Base-by-base conservation (phyloP, 345 rosid species). In the Reutealis trisperma region DNA sequence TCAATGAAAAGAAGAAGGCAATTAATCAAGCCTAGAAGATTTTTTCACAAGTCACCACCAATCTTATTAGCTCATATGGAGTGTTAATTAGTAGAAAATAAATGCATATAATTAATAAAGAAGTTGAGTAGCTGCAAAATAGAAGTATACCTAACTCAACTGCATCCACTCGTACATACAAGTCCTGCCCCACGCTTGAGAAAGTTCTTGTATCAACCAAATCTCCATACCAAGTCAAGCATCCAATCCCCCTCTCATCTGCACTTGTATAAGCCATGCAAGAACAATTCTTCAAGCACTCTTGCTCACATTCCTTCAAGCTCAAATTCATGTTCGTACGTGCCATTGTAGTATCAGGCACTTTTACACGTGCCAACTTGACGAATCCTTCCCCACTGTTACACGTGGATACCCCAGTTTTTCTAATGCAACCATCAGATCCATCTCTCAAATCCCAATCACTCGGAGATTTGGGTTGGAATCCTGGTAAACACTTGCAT, bases 401-500 rank as follows among this genome's bases (percentile, higher is more conserved):
- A 76, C 74, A 77, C 16, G 71, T 42, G 44, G 75, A 70, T 44
- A 25, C 63, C 2, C 58, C 42, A 0, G 22, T 63, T 22, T 63
- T 87, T 83, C 89, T 86, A 30, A 25, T 32, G 75, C 98, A 94
- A 13, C 98, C 98, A 5, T 66, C 82, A 0, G 85, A 78, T 8
- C 81, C 86, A 4, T 91, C 93, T 68, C 94, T 82, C 62, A 89
- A 55, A 77, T 19, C 77, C 98, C 98, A 92, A 22, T 77, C 91
- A 0, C 34, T 22, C 0, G 85, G 85, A 2, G 74, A 85, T 60
- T 75, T 89, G 13, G 98, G 98, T 58, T 84, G 86, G 59, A 86
- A 91, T 2, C 97, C 97, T 0, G 94, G 95, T 0, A 91, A 49
- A 76, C 98, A 94, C 3, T 73, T 68, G 75, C 97, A 91, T 16